Percentiles rank a stretch among this genome's conserved stretches.
These are phyloP conservation scores for Coemansia erecta DNA, from an alignment of 192 early-diverging fungal genomes.

Conservation along the genomic window DNA sequence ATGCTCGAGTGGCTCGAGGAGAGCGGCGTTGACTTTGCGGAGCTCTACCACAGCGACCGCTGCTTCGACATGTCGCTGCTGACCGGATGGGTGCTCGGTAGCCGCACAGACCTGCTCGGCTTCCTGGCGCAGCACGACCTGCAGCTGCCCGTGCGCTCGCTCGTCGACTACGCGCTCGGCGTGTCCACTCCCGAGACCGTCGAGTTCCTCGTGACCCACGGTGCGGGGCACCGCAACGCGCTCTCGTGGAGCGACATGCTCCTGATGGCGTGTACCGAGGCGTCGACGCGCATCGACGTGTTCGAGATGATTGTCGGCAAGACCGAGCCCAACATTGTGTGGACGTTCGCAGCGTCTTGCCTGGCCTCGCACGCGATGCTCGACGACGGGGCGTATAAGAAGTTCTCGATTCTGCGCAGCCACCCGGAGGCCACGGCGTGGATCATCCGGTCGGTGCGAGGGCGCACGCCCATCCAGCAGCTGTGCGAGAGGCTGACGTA, in stretches of 20 bases:
- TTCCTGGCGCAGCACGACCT: conserved; percentile 11
- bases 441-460: conserved; percentile 21
- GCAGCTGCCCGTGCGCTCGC: conserved; percentile 25
- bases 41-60: conserved; percentile 4
- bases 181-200: conserved; percentile 16
- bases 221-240: conserved; percentile 6
- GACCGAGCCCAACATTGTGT: conserved; percentile 35
- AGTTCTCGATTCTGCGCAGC: conserved; percentile 29
- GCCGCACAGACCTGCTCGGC: conserved; percentile 22
- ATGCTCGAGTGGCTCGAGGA: conserved; percentile 25
- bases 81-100: conserved; percentile 20
- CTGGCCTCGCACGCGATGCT: conserved; percentile 33
- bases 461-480: conserved; percentile 37
- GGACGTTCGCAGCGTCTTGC: conserved; percentile 39
- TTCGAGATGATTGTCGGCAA: conserved; percentile 20
- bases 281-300: conserved; percentile 22
- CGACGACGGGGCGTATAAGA: conserved; percentile 26
- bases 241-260: conserved; percentile 39
- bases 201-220: conserved; percentile 24
- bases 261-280: conserved; percentile 39
- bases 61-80: conserved; percentile 33
- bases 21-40: conserved; percentile 13
- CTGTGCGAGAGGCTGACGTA: conserved; percentile 37
- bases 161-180: conserved; percentile 35
- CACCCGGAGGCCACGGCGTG: conserved; percentile 19